These are phyloP conservation scores for Ceratocystis cacaofunesta DNA, from an alignment of 2,329 filamentous ascomycete genomes.

Conservation along the genomic window DNA sequence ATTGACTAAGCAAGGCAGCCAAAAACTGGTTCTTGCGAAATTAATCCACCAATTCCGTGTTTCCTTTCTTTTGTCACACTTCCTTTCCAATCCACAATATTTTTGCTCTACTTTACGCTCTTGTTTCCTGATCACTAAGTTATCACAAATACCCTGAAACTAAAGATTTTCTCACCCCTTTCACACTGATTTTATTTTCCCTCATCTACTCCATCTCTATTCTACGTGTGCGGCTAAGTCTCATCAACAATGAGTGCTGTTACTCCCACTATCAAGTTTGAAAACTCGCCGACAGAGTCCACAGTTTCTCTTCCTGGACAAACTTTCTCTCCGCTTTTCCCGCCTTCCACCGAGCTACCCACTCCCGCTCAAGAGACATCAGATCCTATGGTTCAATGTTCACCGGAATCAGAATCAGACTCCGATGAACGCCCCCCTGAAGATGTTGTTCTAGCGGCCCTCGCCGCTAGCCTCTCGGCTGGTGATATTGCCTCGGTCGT, in stretches of 20 bases:
- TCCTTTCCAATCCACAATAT: no score
- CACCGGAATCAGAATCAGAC: constrained; percentile 29
- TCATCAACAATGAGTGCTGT: constrained; percentile 20
- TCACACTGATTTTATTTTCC: not conserved
- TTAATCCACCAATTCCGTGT: not conserved
- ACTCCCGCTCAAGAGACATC: constrained; percentile 23
- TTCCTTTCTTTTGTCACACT: not conserved
- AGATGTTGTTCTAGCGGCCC: constrained; percentile 20
- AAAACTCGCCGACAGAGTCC: constrained; percentile 40
- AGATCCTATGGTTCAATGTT: constrained; percentile 36
- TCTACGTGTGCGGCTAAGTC: not conserved
- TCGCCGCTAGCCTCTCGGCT: constrained; percentile 10
- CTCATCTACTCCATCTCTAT: not conserved
- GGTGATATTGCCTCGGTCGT: constrained; percentile 15
- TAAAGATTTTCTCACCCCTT: not conserved
- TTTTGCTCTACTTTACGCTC: not conserved
- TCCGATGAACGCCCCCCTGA: constrained; percentile 19
- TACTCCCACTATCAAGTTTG: constrained; percentile 34
- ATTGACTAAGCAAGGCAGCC: constrained; percentile 14
- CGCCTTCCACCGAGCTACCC: constrained; percentile 23
- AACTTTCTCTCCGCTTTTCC: constrained; percentile 36
- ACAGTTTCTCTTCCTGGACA: constrained; percentile 37
- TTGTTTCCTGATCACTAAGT: not conserved
- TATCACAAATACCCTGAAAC: not conserved
- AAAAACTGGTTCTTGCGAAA: not conserved